phyloP scores from a whole-genome alignment of 192 early-diverging fungal genomes.

The Obelidium mucronatum region DNA sequence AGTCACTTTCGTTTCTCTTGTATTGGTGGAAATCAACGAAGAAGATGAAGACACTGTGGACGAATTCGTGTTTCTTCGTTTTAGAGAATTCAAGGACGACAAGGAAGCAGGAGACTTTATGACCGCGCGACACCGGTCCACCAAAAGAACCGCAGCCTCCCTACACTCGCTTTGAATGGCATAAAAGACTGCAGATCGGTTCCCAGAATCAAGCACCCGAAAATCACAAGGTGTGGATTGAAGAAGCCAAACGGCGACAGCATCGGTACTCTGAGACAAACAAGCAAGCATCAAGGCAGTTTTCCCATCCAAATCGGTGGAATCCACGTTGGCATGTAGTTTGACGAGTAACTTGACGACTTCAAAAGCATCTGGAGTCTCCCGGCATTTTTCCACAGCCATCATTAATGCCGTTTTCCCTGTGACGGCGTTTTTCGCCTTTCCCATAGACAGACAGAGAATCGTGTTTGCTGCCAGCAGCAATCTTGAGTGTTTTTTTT shows the following conservation, averaged over 20 bases:
- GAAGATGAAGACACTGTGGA: neutral
- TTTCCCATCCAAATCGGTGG: neutral
- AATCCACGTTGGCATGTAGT: neutral
- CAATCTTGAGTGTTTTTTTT: too few species aligned
- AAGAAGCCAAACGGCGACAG: neutral
- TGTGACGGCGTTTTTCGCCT: neutral
- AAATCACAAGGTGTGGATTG: neutral
- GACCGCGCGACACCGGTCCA: neutral
- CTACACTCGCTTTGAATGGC: neutral
- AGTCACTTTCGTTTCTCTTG: neutral
- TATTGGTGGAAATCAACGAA: neutral
- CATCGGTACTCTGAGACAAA: neutral
- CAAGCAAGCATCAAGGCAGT: neutral
- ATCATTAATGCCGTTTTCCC: neutral
- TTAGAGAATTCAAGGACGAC: neutral
- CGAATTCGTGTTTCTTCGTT: neutral
- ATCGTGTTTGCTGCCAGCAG: neutral
- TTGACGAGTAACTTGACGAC: slow-evolving; percentile 8
- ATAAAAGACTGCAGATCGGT: neutral
- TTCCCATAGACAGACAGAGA: neutral
- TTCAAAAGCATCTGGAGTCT: neutral
- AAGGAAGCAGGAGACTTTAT: neutral
- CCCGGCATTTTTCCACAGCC: neutral
- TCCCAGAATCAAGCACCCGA: neutral
- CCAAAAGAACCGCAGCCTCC: neutral